phyloP scores from a whole-genome alignment of 2,329 filamentous ascomycete species.

The Calonectria hongkongensis region DNA sequence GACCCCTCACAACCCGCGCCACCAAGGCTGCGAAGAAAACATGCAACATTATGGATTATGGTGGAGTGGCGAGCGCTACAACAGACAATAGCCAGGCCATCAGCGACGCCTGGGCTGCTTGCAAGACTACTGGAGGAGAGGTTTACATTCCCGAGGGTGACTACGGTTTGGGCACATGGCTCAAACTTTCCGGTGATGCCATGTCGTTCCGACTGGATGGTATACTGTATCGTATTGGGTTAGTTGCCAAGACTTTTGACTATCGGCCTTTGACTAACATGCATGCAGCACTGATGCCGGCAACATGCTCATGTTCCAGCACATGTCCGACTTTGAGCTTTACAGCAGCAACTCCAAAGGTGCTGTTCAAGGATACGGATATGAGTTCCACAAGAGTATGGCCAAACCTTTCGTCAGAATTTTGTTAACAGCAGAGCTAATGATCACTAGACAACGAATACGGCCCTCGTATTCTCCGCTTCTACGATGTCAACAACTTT shows the following conservation, averaged over 20 bases:
- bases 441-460: conserved; percentile 35
- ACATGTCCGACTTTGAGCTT: conserved; percentile 47
- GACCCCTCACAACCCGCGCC: conserved; percentile 37
- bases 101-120: conserved; percentile 46
- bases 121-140: conserved; percentile 43
- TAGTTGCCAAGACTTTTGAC: not conserved
- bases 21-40: conserved; percentile 46
- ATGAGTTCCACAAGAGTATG: conserved; percentile 43
- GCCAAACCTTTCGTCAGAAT: fast-evolving
- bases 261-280: not conserved
- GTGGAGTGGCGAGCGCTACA: conserved; percentile 38
- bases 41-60: conserved; percentile 49
- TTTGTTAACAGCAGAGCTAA: conserved; percentile 24
- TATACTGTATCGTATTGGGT: conserved; percentile 45
- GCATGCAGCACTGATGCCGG: conserved; percentile 34
- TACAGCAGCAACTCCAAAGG: conserved; percentile 50
- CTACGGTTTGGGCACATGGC: conserved; percentile 45
- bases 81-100: conserved; percentile 46
- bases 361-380: conserved; percentile 48
- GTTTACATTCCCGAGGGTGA: conserved; percentile 46
- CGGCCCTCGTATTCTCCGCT: conserved; percentile 47
- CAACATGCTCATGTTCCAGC: conserved; percentile 49
- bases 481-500: conserved; percentile 45
- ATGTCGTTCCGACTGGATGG: conserved; percentile 50
- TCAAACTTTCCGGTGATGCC: conserved; percentile 44